Evolutionary conservation across 192 early-diverging fungal genomes (phyloP).

Genomic region (Gaertneriomyces sp.): DNA sequence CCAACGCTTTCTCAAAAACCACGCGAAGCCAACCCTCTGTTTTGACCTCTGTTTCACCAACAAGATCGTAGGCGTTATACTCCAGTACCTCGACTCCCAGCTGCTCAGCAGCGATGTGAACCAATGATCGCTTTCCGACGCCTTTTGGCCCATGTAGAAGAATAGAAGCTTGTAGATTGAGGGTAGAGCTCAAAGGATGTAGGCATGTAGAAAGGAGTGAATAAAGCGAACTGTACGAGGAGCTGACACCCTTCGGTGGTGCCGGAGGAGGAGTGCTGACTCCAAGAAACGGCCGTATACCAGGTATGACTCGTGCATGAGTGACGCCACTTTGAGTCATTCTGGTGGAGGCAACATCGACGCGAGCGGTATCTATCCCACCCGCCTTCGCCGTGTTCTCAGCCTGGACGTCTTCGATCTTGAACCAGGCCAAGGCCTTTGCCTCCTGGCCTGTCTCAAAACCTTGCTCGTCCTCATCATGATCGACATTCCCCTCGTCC

Average conservation of each 20-base stretch:
- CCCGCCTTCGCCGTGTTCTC: conserved; percentile 2
- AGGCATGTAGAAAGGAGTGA: conserved; percentile 45
- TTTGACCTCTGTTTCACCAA: conserved; percentile 77
- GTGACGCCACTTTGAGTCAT: conserved; percentile 65
- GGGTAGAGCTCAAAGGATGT: conserved; percentile 66
- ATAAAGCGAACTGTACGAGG: conserved; percentile 19
- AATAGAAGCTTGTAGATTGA: conserved; percentile 66
- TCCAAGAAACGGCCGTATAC: conserved; percentile 14
- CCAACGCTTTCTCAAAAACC: conserved; percentile 72
- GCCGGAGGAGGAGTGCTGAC: not conserved
- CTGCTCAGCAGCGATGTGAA: conserved; percentile 61
- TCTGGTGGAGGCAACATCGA: conserved; percentile 54
- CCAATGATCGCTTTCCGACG: conserved; percentile 73
- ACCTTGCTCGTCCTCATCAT: conserved; percentile 40
- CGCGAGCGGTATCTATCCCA: conserved; percentile 24
- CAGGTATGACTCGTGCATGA: conserved; percentile 50
- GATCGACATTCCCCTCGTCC: conserved; percentile 31
- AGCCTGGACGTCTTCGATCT: conserved; percentile 37
- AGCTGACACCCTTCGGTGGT: conserved; percentile 12
- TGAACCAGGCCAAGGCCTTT: conserved; percentile 50
- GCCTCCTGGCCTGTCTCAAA: conserved; percentile 8
- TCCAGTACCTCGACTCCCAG: conserved; percentile 77
- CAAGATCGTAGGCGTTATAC: conserved; percentile 67
- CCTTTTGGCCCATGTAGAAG: conserved; percentile 79
- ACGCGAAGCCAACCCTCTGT: conserved; percentile 69